Percentiles rank a stretch among this genome's conserved stretches.
These are phyloP conservation scores for Triticum timopheevii DNA, from an alignment of 176 grass and related monocot genomes.

Conservation along the genomic window DNA sequence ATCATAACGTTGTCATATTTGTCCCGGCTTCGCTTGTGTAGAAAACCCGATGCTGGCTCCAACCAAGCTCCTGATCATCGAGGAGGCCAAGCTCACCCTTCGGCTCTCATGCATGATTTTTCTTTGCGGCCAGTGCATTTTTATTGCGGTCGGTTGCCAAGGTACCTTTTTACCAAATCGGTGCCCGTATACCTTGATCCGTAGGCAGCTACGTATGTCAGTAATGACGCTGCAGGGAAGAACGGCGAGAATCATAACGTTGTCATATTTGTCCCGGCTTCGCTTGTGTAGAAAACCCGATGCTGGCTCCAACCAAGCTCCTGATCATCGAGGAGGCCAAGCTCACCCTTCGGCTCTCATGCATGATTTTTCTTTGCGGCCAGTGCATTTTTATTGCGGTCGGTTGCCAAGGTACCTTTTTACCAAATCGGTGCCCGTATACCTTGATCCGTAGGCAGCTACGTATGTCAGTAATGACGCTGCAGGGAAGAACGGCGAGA, in stretches of 20 bases:
- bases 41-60: too few relatives aligned
- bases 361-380: not conserved
- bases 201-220: not conserved
- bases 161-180: not conserved
- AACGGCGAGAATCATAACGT: too few relatives aligned
- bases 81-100: not conserved
- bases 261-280: too few relatives aligned
- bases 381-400: not conserved
- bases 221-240: not conserved
- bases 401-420: not conserved
- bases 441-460: not conserved
- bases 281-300: too few relatives aligned
- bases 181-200: not conserved
- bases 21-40: too few relatives aligned
- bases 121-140: not conserved
- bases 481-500: too few relatives aligned
- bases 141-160: not conserved
- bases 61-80: too few relatives aligned
- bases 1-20: too few relatives aligned
- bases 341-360: too few relatives aligned
- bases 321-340: too few relatives aligned
- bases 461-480: not conserved
- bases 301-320: too few relatives aligned
- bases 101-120: too few relatives aligned
- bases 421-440: not conserved